Percentiles rank a stretch among this genome's conserved stretches.
These are phyloP conservation scores for Coleophoma crateriformis DNA, from an alignment of 2,329 filamentous ascomycete species.

Conservation along the genomic window DNA sequence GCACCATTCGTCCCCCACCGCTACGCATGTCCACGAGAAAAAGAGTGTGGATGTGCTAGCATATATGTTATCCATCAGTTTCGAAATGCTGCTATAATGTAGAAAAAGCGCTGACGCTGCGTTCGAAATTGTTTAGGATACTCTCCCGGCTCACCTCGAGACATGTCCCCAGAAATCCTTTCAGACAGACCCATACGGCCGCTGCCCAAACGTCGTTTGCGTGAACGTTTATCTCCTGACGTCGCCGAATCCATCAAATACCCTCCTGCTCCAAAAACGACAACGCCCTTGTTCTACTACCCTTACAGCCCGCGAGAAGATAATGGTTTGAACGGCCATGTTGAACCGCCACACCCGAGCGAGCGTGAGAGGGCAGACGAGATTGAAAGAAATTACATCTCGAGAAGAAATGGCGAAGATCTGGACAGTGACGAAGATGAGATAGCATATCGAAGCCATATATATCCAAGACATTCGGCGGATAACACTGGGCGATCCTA, in stretches of 20 bases:
- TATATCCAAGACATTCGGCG: constrained; percentile 41
- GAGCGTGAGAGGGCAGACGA: constrained; percentile 24
- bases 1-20: constrained; percentile 2
- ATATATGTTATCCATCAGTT: neutral
- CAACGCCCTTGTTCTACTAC: constrained; percentile 72
- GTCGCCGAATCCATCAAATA: constrained; percentile 78
- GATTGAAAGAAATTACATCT: constrained; percentile 27
- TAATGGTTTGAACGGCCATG: constrained; percentile 21
- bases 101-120: neutral
- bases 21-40: neutral
- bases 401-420: constrained; percentile 48
- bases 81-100: too few relatives aligned
- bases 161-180: constrained; percentile 67
- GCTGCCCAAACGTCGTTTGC: constrained; percentile 80
- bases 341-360: constrained; percentile 22
- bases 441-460: constrained; percentile 22
- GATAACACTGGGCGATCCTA: constrained; percentile 37
- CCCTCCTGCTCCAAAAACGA: constrained; percentile 67
- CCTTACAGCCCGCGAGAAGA: constrained; percentile 37
- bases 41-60: neutral
- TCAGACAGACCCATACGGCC: constrained; percentile 91
- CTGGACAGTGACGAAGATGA: constrained; percentile 57
- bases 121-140: constrained; percentile 15
- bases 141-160: constrained; percentile 28
- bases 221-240: constrained; percentile 81